Conservation (phyloP, 2,329 filamentous ascomycete species). For the Penicillium sp. region DNA sequence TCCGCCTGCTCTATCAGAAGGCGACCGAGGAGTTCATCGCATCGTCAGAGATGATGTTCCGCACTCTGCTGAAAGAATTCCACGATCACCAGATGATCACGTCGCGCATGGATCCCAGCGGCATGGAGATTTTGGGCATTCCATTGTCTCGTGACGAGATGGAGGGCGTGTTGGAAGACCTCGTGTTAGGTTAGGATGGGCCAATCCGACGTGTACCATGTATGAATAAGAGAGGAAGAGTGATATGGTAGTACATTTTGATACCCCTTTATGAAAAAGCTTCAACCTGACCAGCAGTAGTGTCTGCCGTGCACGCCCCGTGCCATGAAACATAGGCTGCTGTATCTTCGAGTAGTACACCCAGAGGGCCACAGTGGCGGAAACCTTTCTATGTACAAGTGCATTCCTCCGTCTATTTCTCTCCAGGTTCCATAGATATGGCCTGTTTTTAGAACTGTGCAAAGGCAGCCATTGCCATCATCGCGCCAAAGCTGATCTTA, state of each 20-base stretch:
- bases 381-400: slow-evolving; percentile 18
- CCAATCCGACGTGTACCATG: background rate
- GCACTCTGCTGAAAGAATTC: slow-evolving; percentile 93
- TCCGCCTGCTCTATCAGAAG: slow-evolving; percentile 89
- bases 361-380: background rate
- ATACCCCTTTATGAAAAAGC: slow-evolving; percentile 35
- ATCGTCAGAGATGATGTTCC: slow-evolving; percentile 92
- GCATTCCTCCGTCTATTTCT: background rate
- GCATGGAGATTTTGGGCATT: slow-evolving; percentile 81
- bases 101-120: slow-evolving; percentile 79
- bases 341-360: background rate
- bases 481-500: slow-evolving; percentile 50
- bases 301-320: background rate
- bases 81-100: slow-evolving; percentile 98
- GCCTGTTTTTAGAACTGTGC: slow-evolving; percentile 38
- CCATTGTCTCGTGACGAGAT: slow-evolving; percentile 87
- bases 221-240: slow-evolving; percentile 19
- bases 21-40: slow-evolving; percentile 96
- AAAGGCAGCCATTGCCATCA: slow-evolving; percentile 51
- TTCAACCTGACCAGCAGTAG: slow-evolving; percentile 9
- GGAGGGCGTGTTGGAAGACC: slow-evolving; percentile 83
- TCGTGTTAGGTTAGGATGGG: slow-evolving; percentile 43
- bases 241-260: slow-evolving; percentile 27
- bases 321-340: background rate
- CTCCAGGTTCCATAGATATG: background rate